These are phyloP conservation scores for Solanum tarapatanum DNA, from an alignment of 257 asterid species.

Conservation along the genomic window DNA sequence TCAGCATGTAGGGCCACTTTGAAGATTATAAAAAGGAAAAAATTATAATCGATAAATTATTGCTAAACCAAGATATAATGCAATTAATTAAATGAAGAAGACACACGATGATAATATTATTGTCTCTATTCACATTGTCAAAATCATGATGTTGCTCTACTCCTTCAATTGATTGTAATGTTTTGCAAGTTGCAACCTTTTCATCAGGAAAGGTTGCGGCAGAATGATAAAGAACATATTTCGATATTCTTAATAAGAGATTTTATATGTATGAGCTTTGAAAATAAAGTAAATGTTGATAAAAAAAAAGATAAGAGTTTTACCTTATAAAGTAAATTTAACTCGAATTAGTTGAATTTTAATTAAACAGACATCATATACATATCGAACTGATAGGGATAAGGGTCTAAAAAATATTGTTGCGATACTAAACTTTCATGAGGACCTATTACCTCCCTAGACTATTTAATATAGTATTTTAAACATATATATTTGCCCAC, in stretches of 20 bases:
- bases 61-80: not conserved
- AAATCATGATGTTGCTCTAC: not conserved
- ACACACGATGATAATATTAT: not conserved
- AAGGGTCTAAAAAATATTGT: too few species aligned
- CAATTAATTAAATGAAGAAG: not conserved
- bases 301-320: rapidly evolving
- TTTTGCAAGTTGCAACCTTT: not conserved
- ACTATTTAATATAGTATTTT: too few species aligned
- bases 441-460: too few species aligned
- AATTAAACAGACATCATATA: too few species aligned
- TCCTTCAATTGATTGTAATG: not conserved
- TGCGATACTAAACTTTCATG: too few species aligned
- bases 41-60: not conserved
- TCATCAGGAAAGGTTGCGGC: not conserved
- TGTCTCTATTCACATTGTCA: not conserved
- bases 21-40: not conserved
- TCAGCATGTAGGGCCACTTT: not conserved
- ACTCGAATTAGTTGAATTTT: too few species aligned
- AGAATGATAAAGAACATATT: not conserved
- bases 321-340: too few species aligned
- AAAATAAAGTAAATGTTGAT: not conserved
- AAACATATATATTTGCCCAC: too few species aligned
- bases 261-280: rapidly evolving
- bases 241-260: not conserved
- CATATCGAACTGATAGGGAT: too few species aligned